Conservation (phyloP, 2,329 filamentous ascomycete species). For the Colletotrichum cereale region DNA sequence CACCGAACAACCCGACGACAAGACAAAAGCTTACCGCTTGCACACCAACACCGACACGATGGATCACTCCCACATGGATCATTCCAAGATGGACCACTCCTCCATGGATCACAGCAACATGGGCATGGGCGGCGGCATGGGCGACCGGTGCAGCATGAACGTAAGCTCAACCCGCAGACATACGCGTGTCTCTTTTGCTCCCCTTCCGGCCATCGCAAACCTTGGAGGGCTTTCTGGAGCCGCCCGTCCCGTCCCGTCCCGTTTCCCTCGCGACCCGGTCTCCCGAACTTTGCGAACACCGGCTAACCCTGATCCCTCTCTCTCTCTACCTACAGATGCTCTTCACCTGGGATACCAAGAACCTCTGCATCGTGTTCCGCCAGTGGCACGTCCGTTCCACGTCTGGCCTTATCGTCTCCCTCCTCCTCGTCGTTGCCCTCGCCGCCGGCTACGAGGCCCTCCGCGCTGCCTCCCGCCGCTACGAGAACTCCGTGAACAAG, state of each 20-base stretch:
- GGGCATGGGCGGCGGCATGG: slow-evolving; percentile 71
- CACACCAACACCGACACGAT: background rate
- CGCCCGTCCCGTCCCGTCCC: background rate
- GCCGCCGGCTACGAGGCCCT: slow-evolving; percentile 95
- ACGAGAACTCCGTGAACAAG: slow-evolving; percentile 72
- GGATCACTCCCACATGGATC: slow-evolving; percentile 53
- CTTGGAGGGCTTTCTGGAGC: background rate
- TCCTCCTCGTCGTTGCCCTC: slow-evolving; percentile 84
- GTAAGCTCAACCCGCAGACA: slow-evolving; percentile 62
- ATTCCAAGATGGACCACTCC: slow-evolving; percentile 57
- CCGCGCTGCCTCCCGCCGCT: slow-evolving; percentile 80
- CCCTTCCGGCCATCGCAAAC: background rate
- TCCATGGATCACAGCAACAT: slow-evolving; percentile 61
- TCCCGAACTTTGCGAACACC: background rate
- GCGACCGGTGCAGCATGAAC: slow-evolving; percentile 88
- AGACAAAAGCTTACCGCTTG: background rate
- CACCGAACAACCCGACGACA: background rate
- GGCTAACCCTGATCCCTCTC: slow-evolving; percentile 38
- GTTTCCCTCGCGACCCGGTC: background rate
- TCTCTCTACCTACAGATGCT: slow-evolving; percentile 77
- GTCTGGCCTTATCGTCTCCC: slow-evolving; percentile 81
- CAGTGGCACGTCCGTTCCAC: slow-evolving; percentile 88
- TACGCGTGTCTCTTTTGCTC: slow-evolving; percentile 1
- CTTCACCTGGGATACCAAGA: slow-evolving; percentile 93
- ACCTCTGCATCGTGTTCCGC: slow-evolving; percentile 96